A percentile compares a stretch with the other conserved stretches of the same genome.
Evolutionary conservation across 2,329 filamentous ascomycete species (phyloP).

Genomic region (Fusarium floridanum): DNA sequence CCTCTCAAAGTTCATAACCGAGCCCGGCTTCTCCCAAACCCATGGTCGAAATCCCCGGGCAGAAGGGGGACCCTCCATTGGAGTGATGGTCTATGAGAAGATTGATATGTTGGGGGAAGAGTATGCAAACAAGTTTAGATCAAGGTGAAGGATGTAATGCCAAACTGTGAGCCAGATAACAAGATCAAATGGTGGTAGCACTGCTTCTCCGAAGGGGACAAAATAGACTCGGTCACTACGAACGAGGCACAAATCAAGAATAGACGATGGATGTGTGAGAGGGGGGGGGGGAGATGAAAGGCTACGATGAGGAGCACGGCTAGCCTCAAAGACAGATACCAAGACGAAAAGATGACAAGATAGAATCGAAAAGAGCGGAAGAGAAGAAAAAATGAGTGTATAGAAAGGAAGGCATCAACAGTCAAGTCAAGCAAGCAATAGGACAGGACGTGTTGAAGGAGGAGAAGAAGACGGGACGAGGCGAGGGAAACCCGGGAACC

Average conservation of each 20-base stretch:
- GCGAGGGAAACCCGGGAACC: slow-evolving; percentile 27
- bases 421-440: slow-evolving; percentile 4
- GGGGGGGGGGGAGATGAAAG: slow-evolving; percentile 14
- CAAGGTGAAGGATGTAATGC: slow-evolving; percentile 18
- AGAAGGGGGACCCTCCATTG: slow-evolving; percentile 45
- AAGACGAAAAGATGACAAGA: slow-evolving; percentile 24
- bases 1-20: slow-evolving; percentile 46
- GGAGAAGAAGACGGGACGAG: slow-evolving; percentile 30
- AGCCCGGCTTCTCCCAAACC: slow-evolving; percentile 42
- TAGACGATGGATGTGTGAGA: not conserved
- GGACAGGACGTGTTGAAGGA: slow-evolving; percentile 9
- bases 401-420: slow-evolving; percentile 35
- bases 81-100: slow-evolving; percentile 20
- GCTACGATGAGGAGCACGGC: slow-evolving; percentile 43
- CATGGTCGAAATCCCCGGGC: slow-evolving; percentile 38
- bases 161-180: slow-evolving; percentile 16
- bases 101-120: slow-evolving; percentile 10
- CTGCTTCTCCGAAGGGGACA: slow-evolving; percentile 34
- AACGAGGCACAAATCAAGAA: slow-evolving; percentile 25
- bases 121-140: slow-evolving; percentile 16
- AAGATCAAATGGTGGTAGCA: slow-evolving; percentile 29
- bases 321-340: slow-evolving; percentile 38
- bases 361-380: slow-evolving; percentile 28
- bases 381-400: slow-evolving; percentile 25
- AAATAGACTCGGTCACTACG: slow-evolving; percentile 34